These are phyloP conservation scores for Radiomyces spectabilis DNA, from an alignment of 192 early-diverging fungal genomes.

Conservation along the genomic window DNA sequence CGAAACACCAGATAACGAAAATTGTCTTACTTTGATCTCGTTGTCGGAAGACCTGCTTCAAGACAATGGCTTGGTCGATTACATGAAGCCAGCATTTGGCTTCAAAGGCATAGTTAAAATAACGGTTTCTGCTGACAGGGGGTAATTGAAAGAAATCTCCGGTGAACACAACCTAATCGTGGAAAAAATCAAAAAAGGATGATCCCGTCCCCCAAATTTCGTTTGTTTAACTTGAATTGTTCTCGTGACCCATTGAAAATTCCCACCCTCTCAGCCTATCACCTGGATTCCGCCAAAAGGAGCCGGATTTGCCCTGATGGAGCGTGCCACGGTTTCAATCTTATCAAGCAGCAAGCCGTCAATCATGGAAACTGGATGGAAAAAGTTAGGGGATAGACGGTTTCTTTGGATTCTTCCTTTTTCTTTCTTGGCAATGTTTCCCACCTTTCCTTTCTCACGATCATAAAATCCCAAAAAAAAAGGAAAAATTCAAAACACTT, in stretches of 20 bases:
- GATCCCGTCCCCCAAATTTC: background rate
- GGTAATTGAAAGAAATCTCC: constrained; percentile 80
- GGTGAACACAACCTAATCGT: constrained; percentile 39
- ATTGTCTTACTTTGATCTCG: constrained; percentile 46
- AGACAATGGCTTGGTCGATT: constrained; percentile 45
- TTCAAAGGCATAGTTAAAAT: constrained; percentile 55
- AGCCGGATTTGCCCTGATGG: constrained; percentile 21
- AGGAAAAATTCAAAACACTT: constrained; percentile 1
- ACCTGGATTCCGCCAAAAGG: constrained; percentile 78
- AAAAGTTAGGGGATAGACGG: too few species aligned
- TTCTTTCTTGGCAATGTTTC: too few species aligned
- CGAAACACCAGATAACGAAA: background rate
- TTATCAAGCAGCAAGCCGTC: constrained; percentile 64
- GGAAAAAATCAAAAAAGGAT: background rate
- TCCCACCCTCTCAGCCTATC: background rate
- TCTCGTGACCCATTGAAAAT: background rate
- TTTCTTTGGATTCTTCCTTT: too few species aligned
- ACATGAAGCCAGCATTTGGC: constrained; percentile 45
- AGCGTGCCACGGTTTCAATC: constrained; percentile 54
- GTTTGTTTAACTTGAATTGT: background rate
- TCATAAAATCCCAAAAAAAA: background rate
- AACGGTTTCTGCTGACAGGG: constrained; percentile 48
- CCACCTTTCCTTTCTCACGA: too few species aligned
- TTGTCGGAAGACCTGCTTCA: constrained; percentile 79
- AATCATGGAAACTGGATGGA: constrained; percentile 78